phyloP scores from a whole-genome alignment of 2,329 filamentous ascomycete species.

The Fusarium pilosicola region DNA sequence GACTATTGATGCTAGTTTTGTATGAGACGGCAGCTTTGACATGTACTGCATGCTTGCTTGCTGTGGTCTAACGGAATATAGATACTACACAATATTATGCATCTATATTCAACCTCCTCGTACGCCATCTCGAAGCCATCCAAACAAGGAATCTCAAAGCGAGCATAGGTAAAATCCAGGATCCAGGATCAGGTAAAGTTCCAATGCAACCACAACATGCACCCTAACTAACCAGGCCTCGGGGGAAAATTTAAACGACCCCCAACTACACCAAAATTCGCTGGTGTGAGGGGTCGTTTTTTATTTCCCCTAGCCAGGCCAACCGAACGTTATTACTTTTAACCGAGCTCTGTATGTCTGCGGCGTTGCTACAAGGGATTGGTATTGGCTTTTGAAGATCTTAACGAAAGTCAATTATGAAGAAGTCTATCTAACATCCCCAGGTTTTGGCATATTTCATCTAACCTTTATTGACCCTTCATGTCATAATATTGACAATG shows the following conservation, averaged over 20 bases:
- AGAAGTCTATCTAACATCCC: background rate
- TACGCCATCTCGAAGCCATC: background rate
- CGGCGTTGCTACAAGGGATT: background rate
- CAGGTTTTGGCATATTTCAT: background rate
- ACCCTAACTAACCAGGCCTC: background rate
- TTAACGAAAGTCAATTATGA: background rate
- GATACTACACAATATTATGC: background rate
- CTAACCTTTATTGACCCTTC: background rate
- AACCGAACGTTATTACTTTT: background rate
- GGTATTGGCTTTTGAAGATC: background rate
- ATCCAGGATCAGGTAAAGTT: slow-evolving; percentile 5
- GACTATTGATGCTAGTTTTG: background rate
- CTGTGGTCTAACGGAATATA: background rate
- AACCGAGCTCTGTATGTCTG: slow-evolving; percentile 7
- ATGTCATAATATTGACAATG: background rate
- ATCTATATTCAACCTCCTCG: background rate
- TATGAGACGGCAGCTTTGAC: background rate
- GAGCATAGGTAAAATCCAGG: background rate
- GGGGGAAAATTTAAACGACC: no score
- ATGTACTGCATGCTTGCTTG: background rate
- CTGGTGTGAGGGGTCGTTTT: no score
- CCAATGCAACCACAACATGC: slow-evolving; percentile 20
- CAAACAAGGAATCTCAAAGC: background rate
- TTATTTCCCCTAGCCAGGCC: background rate
- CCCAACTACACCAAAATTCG: no score